Conservation (phyloP, 1,139 yeast species). For the Suzukiozyma palmioleophila region DNA sequence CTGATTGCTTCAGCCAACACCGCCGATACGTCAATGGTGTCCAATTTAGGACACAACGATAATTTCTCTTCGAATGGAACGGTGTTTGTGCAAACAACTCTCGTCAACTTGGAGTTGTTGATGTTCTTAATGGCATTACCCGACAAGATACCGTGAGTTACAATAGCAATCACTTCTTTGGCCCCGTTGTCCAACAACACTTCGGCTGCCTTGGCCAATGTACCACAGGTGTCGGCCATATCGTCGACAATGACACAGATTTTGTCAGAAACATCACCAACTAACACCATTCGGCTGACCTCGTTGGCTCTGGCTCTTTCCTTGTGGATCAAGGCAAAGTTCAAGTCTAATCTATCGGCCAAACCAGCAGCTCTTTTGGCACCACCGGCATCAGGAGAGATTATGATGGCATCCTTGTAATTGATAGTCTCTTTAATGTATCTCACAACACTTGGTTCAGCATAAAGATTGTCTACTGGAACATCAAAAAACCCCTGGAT, state of each 20-base stretch:
- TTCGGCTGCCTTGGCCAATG: constrained; percentile 94
- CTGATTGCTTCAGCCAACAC: constrained; percentile 95
- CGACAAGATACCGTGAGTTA: constrained; percentile 90
- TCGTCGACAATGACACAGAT: constrained; percentile 91
- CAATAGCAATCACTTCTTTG: constrained; percentile 83
- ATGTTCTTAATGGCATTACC: constrained; percentile 85
- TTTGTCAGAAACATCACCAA: constrained; percentile 89
- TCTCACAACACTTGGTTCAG: constrained; percentile 90
- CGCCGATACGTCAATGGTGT: constrained; percentile 79
- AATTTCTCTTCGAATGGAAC: constrained; percentile 85
- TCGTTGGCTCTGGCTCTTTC: constrained; percentile 95
- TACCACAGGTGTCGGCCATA: constrained; percentile 99
- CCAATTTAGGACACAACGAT: constrained; percentile 66
- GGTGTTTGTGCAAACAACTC: constrained; percentile 89
- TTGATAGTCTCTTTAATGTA: constrained; percentile 75
- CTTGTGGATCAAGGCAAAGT: constrained; percentile 94
- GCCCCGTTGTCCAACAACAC: constrained; percentile 80
- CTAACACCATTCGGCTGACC: constrained; percentile 91
- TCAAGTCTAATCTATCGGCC: constrained; percentile 88
- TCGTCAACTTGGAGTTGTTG: constrained; percentile 70
- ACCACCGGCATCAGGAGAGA: constrained; percentile 98
- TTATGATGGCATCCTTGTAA: constrained; percentile 69
- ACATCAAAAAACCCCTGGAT: constrained; percentile 96
- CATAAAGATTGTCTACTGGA: constrained; percentile 94
- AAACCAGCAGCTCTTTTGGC: constrained; percentile 96